Evolutionary conservation across 163 green algal genomes (phyloP), one percentile per base, ranked within the genome.

Genomic region (Prototheca stagnorum): DNA sequence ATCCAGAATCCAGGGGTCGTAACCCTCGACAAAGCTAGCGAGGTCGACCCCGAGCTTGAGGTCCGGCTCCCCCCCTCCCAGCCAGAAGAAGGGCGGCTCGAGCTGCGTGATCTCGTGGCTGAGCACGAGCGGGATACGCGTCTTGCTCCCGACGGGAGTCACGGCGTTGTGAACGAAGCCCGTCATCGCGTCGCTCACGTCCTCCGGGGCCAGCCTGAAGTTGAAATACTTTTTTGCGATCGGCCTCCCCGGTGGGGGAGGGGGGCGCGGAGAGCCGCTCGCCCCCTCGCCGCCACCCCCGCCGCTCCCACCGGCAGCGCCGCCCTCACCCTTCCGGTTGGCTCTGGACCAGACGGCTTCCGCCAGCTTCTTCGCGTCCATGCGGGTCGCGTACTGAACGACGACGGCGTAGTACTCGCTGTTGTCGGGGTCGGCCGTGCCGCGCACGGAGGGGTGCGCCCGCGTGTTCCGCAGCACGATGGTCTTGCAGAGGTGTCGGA

Each of bases 401-500:
- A 29, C 11, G 35, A 41, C 5, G 11, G 80, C 53, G 53, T 70
- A 85, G 53, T 85, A 85, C 46, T 76, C 80, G 23, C 62, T 64
- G 40, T 75, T 61, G 19, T 56, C 34, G 20, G 57, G 53, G 27
- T 78, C 51, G n/a, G 58, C 55, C 49, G 61, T 72, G 53, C 69
- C 57, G 5, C 23, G 34, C 12, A 78, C 56, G n/a, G 48, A 44
- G n/a, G 47, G 26, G n/a, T 53, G 44, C 2, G 59, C 61, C 20
- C 64, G 56, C 5, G 77, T 88, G 51, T 88, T 85, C 28, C 67
- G 51, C 74, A 86, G 75, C 9, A 86, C 63, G 14, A 88, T 88
- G 33, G 54, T 74, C 47, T 89, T 89, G 74, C 79, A 89, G n/a
- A n/a, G n/a, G n/a, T n/a, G n/a, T n/a, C n/a, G n/a, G 27, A 11